Conservation (phyloP, 371 early-diverging fungal genomes). For the Mortierella sp. region DNA sequence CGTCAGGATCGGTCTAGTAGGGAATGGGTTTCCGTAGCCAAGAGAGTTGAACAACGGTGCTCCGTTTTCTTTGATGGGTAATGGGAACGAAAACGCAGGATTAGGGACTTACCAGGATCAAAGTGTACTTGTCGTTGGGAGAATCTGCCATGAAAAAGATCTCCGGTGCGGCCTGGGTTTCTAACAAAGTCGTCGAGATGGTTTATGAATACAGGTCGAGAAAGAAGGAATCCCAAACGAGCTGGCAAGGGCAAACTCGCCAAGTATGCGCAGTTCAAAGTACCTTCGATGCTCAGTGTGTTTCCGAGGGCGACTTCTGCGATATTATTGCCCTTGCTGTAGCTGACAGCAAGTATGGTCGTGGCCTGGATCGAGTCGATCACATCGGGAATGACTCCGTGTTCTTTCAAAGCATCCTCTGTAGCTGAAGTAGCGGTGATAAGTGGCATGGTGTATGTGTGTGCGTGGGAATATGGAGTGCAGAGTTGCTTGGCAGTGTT, state of each 20-base stretch:
- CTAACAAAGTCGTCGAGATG: constrained; percentile 6
- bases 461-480: background rate
- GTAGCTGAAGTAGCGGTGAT: constrained; percentile 60
- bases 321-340: constrained; percentile 41
- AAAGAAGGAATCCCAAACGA: too few relatives aligned
- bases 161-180: constrained; percentile 55
- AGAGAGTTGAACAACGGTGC: background rate
- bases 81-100: background rate
- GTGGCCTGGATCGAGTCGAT: constrained; percentile 55
- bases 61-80: background rate
- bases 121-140: constrained; percentile 61
- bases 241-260: too few relatives aligned
- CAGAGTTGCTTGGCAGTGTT: background rate
- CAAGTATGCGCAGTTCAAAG: too few relatives aligned
- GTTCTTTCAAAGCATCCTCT: constrained; percentile 56
- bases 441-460: constrained; percentile 59
- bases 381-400: constrained; percentile 61
- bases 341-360: constrained; percentile 59
- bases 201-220: background rate
- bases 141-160: constrained; percentile 59
- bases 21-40: background rate
- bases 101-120: constrained; percentile 59
- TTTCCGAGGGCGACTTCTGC: constrained; percentile 64
- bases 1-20: constrained; percentile 70
- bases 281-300: constrained; percentile 53